Evolutionary conservation across 371 early-diverging fungal genomes (phyloP).

Genomic region (Saksenaea vasiformis): DNA sequence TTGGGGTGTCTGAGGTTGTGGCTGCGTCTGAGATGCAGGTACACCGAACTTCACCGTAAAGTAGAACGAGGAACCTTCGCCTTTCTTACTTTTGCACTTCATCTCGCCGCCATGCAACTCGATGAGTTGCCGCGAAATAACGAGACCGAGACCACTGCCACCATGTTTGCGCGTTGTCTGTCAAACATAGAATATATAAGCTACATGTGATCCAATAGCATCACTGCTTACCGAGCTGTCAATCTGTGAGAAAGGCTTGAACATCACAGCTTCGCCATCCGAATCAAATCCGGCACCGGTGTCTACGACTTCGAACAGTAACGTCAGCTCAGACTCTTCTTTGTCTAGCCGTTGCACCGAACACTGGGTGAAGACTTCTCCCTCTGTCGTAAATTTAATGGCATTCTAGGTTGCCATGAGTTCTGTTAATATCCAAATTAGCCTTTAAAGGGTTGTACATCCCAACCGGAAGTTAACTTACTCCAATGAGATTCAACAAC

Average conservation of each 20-base stretch:
- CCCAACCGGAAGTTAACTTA: conserved; percentile 24
- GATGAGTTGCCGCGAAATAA: conserved; percentile 61
- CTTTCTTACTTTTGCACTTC: conserved; percentile 59
- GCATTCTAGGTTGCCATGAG: conserved; percentile 51
- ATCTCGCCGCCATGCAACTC: conserved; percentile 66
- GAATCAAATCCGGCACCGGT: conserved; percentile 68
- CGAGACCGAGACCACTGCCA: conserved; percentile 67
- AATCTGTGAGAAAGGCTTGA: conserved; percentile 70
- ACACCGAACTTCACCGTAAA: conserved; percentile 61
- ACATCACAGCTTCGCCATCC: conserved; percentile 64
- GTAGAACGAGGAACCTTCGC: conserved; percentile 63
- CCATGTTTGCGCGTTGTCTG: conserved; percentile 67
- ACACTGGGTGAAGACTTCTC: conserved; percentile 66
- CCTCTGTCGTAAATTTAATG: conserved; percentile 65
- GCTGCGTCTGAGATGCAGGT: conserved; percentile 46
- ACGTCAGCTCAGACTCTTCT: conserved; percentile 33
- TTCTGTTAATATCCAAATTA: conserved; percentile 6
- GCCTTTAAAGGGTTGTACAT: background rate
- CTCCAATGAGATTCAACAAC: conserved; percentile 57
- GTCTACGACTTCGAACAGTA: conserved; percentile 66
- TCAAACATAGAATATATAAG: background rate
- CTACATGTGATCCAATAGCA: background rate
- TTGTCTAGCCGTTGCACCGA: conserved; percentile 35
- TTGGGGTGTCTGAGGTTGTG: conserved; percentile 60
- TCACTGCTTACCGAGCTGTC: conserved; percentile 53